A percentile compares a stretch with the other conserved stretches of the same genome.
phyloP scores from a whole-genome alignment of 208 protist genomes.

The Trypanosoma avium region DNA sequence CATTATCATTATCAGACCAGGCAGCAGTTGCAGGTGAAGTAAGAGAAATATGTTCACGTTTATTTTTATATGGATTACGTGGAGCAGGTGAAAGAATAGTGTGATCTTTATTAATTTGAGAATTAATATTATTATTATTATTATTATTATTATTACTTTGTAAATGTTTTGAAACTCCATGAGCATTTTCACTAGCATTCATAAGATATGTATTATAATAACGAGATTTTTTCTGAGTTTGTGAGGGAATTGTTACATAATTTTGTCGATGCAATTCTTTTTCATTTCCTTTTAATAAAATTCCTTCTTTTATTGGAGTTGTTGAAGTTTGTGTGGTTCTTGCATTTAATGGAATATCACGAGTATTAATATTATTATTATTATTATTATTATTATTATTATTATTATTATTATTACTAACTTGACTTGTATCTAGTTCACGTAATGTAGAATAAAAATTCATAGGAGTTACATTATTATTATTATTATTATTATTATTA shows the following conservation, averaged over 20 bases:
- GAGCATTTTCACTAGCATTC: neutral
- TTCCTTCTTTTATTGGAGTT: too few relatives aligned
- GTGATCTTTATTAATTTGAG: neutral
- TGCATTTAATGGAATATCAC: neutral
- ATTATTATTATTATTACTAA: too few relatives aligned
- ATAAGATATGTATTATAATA: conserved; percentile 10
- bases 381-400: too few relatives aligned
- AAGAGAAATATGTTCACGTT: neutral
- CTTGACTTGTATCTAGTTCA: too few relatives aligned
- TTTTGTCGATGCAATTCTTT: too few relatives aligned
- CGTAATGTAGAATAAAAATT: neutral
- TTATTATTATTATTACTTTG: neutral
- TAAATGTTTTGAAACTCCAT: neutral
- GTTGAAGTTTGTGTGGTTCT: neutral
- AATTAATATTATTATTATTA: neutral
- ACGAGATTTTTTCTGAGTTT: neutral
- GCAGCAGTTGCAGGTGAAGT: neutral
- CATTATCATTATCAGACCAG: neutral
- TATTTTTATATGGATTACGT: neutral
- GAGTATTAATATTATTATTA: neutral
- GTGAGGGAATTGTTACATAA: neutral
- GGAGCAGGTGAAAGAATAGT: neutral
- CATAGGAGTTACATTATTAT: neutral
- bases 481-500: too few relatives aligned
- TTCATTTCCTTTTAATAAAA: too few relatives aligned